These are phyloP conservation scores for Lipomyces mesembrius DNA, from an alignment of 805 yeast genomes.

Conservation along the genomic window DNA sequence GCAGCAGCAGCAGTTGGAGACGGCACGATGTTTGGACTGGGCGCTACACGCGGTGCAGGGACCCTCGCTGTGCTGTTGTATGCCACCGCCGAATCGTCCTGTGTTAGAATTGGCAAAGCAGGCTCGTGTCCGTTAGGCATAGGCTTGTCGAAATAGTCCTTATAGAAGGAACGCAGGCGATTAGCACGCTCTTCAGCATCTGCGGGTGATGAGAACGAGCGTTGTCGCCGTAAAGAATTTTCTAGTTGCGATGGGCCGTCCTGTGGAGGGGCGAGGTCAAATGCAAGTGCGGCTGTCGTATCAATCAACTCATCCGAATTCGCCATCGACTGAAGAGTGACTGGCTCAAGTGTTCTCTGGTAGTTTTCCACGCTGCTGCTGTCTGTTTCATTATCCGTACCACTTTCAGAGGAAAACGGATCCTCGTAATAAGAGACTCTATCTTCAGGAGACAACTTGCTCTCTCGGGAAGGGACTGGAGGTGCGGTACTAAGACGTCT, in stretches of 20 bases:
- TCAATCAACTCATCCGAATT: background rate
- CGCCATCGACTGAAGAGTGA: background rate
- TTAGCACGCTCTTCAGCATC: conserved; percentile 32
- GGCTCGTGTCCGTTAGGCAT: conserved; percentile 5
- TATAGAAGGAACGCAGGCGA: conserved; percentile 32
- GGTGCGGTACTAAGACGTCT: conserved; percentile 3
- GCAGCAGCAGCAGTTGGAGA: background rate
- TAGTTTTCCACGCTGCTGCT: background rate
- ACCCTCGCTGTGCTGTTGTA: conserved; percentile 7
- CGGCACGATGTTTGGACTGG: background rate
- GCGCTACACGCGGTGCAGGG: background rate
- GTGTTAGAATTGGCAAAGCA: background rate
- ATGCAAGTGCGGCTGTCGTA: background rate
- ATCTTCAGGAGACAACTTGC: conserved; percentile 4
- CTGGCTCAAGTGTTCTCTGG: background rate
- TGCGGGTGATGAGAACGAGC: conserved; percentile 21
- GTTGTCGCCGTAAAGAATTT: background rate
- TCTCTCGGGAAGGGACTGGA: conserved; percentile 5
- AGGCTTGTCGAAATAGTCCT: conserved; percentile 31
- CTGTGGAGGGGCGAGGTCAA: background rate
- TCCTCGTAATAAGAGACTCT: conserved; percentile 10
- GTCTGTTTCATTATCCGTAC: background rate
- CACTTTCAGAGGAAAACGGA: background rate
- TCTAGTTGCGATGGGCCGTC: background rate
- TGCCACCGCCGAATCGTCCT: conserved; percentile 19